Percentiles rank a stretch among this genome's conserved stretches.
These are phyloP conservation scores for Diplodia seriata DNA, from an alignment of 2,329 filamentous ascomycete species.

Conservation along the genomic window DNA sequence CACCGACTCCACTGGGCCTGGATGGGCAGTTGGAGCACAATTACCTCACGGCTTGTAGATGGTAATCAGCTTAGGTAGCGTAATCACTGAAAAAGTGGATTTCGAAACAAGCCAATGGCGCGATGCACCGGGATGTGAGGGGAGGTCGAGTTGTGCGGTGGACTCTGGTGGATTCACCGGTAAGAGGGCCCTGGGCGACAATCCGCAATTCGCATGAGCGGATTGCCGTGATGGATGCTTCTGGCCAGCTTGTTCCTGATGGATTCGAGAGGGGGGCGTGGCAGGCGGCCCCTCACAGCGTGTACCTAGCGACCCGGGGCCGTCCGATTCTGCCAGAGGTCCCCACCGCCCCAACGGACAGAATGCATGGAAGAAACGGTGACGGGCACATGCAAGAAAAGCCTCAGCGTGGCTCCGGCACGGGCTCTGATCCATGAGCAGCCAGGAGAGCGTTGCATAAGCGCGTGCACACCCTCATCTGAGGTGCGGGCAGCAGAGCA, in stretches of 20 bases:
- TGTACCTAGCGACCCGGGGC: constrained; percentile 4
- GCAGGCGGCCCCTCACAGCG: constrained; percentile 13
- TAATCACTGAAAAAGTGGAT: constrained; percentile 43
- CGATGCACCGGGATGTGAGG: constrained; percentile 16
- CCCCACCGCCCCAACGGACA: constrained; percentile 18
- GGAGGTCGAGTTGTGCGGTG: not conserved
- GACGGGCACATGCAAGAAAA: constrained; percentile 28
- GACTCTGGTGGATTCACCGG: constrained; percentile 15
- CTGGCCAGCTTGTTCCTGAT: constrained; percentile 22
- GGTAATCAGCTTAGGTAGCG: constrained; percentile 41
- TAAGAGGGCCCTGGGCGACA: constrained; percentile 16
- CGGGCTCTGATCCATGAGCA: constrained; percentile 11
- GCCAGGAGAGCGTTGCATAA: constrained; percentile 18
- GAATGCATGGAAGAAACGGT: constrained; percentile 20
- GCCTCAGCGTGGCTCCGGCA: constrained; percentile 26
- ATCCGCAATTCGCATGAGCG: constrained; percentile 10
- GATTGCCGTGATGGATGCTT: constrained; percentile 18
- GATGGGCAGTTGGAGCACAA: constrained; percentile 36
- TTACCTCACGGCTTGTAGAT: constrained; percentile 42
- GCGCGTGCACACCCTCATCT: constrained; percentile 25
- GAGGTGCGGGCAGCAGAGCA: not conserved
- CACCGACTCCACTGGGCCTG: constrained; percentile 33
- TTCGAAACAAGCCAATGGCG: constrained; percentile 27
- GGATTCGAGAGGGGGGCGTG: constrained; percentile 8
- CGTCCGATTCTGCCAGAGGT: constrained; percentile 25